Evolutionary conservation across 106 monocot species (phyloP).

Genomic region (Allium fistulosum): DNA sequence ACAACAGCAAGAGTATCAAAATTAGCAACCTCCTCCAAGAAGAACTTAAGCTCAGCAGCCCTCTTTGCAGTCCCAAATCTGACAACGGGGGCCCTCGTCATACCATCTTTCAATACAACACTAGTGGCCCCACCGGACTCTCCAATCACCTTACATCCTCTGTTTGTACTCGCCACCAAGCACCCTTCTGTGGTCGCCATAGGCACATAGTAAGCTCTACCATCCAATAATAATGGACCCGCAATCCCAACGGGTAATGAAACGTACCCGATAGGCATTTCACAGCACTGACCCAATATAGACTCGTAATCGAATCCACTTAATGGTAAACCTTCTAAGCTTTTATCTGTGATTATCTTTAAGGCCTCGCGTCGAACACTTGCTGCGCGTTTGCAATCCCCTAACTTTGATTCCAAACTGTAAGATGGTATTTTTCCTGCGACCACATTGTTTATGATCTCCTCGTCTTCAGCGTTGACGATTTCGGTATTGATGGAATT

Average conservation of each 20-base stretch:
- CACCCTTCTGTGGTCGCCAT: slow-evolving; percentile 94
- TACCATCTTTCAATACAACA: slow-evolving; percentile 57
- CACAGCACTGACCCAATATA: slow-evolving; percentile 82
- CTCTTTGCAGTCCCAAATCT: slow-evolving; percentile 46
- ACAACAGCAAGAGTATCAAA: slow-evolving; percentile 51
- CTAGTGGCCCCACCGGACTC: slow-evolving; percentile 68
- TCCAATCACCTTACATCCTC: slow-evolving; percentile 72
- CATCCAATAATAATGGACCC: slow-evolving; percentile 14
- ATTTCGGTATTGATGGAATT: background rate
- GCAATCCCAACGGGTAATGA: slow-evolving; percentile 65
- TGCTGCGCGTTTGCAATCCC: slow-evolving; percentile 57
- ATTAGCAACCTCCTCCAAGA: slow-evolving; percentile 48
- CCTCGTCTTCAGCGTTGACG: slow-evolving; percentile 37
- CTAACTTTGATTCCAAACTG: slow-evolving; percentile 45
- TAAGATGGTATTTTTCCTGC: slow-evolving; percentile 49
- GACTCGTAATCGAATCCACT: slow-evolving; percentile 70
- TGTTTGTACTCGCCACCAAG: slow-evolving; percentile 73
- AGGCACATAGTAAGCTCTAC: slow-evolving; percentile 41
- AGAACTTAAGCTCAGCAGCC: slow-evolving; percentile 66
- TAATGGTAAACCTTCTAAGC: slow-evolving; percentile 57
- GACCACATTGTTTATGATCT: slow-evolving; percentile 41
- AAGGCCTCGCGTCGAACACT: slow-evolving; percentile 59
- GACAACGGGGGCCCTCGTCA: slow-evolving; percentile 72
- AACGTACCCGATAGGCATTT: slow-evolving; percentile 69
- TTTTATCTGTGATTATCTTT: slow-evolving; percentile 40